Conservation (phyloP, 305 asterid genomes). For the Rubia peregrina region DNA sequence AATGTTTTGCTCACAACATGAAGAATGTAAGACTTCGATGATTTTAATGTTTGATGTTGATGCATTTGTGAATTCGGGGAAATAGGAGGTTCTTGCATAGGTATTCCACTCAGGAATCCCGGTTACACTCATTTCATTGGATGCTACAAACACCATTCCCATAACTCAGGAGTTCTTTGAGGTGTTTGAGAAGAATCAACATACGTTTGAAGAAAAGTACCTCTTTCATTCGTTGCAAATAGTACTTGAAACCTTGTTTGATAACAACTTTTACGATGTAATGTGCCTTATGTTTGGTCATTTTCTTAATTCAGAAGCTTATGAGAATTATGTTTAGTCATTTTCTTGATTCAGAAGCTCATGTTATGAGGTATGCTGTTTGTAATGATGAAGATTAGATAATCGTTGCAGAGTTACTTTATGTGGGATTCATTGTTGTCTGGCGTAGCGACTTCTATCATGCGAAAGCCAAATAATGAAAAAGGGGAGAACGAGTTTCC, state of each 20-base stretch:
- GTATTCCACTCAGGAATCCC: constrained; percentile 86
- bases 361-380: neutral
- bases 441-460: constrained; percentile 82
- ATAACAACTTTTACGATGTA: constrained; percentile 61
- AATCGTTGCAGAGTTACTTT: constrained; percentile 60
- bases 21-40: neutral
- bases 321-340: neutral
- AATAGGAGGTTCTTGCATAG: constrained; percentile 38
- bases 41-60: neutral
- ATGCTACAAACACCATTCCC: constrained; percentile 88
- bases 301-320: neutral
- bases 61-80: too few relatives aligned
- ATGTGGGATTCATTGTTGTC: constrained; percentile 88
- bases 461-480: constrained; percentile 38
- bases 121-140: constrained; percentile 74
- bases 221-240: constrained; percentile 68
- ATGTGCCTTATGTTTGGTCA: neutral
- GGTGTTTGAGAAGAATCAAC: constrained; percentile 58
- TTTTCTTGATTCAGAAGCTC: neutral
- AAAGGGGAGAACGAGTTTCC: constrained; percentile 74
- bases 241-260: constrained; percentile 69
- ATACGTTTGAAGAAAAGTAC: constrained; percentile 74
- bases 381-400: neutral
- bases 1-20: neutral
- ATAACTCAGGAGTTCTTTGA: constrained; percentile 43